Evolutionary conservation across 495 filamentous ascomycete species (phyloP), one percentile per base, ranked within the genome.

Genomic region (Aspergillus ellipticus): DNA sequence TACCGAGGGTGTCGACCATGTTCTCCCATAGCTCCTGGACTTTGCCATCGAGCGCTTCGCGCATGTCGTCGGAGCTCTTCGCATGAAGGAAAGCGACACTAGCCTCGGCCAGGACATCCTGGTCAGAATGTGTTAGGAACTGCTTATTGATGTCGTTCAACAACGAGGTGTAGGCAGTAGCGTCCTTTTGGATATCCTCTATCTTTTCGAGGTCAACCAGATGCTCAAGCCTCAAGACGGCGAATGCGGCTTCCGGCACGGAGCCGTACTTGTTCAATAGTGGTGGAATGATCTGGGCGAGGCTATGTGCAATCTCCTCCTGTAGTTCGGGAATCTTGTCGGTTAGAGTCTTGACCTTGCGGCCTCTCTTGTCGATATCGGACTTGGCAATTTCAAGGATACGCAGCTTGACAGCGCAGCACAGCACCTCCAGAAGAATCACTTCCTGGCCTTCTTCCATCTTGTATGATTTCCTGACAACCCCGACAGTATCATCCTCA

Each of bases 71-170:
- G 51, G 89, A 93, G 54, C 81, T 85, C 51, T 87, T 86, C 11
- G 92, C 91, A 66, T 96, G 92, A 19, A 96, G 69, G 28, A 98
- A 81, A 13, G 91, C 90, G 13, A 84, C 78, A 13, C 85, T 87
- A 20, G 90, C 92, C 68, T 96, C 91, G 6, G 82, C 81, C n/a
- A 98, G 75, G 6, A 98, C 92, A 37, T 83, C 81, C 47, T 89
- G 84, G 60, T 96, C 88, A 5, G 89, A 88, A 63, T 98, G 94
- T 0, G 90, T 85, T 45, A 92, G 82, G 70, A 97, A 97, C 64
- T 97, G 94, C 55, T 87, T 88, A 60, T 89, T 90, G 63, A 97
- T 93, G 60, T 97, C 93, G 58, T 96, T 94, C 1, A 98, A 77
- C 19, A 97, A 72, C 13, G 90, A 83, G 0, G 81, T 81, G 68